Conservation (phyloP, 768 basidiomycete genomes). For the Lentinula raphanica region DNA sequence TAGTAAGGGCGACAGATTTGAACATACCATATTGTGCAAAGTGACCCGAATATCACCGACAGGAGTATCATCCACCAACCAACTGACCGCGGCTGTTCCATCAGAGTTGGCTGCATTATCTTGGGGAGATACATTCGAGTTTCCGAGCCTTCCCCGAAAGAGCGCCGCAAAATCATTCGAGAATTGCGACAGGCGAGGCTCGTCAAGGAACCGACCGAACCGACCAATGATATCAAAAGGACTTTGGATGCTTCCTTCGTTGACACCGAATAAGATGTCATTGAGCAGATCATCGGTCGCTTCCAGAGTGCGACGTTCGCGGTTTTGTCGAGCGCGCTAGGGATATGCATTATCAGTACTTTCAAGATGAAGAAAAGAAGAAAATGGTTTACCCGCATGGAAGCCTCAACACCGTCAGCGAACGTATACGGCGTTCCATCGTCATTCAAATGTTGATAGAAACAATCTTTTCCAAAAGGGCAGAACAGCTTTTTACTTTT, state of each 20-base stretch:
- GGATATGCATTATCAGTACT: background rate
- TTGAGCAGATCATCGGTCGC: background rate
- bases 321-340: background rate
- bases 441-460: slow-evolving; percentile 64
- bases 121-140: background rate
- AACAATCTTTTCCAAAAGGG: slow-evolving; percentile 78
- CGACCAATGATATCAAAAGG: background rate
- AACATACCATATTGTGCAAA: background rate
- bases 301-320: background rate
- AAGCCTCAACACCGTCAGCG: slow-evolving; percentile 45
- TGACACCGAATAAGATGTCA: background rate
- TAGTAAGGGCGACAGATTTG: background rate
- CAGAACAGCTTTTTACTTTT: slow-evolving; percentile 50
- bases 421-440: slow-evolving; percentile 64
- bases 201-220: background rate
- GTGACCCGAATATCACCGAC: background rate
- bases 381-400: slow-evolving; percentile 41
- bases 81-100: background rate
- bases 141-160: background rate
- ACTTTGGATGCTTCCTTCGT: background rate
- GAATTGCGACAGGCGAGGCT: background rate
- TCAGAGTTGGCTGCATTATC: background rate
- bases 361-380: background rate
- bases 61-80: background rate
- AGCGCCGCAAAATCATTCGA: background rate